These are phyloP conservation scores for Metschnikowia proteae DNA, from an alignment of 805 yeast species.

Conservation along the genomic window DNA sequence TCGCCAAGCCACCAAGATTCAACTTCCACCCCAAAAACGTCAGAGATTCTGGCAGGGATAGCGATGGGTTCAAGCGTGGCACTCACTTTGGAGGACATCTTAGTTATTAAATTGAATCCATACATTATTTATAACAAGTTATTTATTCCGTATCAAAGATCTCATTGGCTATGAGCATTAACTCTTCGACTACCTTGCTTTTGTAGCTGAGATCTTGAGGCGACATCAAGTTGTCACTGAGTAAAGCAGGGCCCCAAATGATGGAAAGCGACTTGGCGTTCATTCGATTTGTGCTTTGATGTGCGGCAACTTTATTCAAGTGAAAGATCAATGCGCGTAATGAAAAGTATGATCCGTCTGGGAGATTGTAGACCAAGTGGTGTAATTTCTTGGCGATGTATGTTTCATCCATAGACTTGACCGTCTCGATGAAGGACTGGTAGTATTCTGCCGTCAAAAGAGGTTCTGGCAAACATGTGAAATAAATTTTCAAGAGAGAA, in stretches of 20 bases:
- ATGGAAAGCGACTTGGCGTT: constrained; percentile 74
- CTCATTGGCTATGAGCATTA: constrained; percentile 78
- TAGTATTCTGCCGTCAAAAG: constrained; percentile 64
- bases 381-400: constrained; percentile 73
- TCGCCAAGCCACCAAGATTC: constrained; percentile 36
- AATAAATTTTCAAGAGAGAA: constrained; percentile 77
- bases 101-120: constrained; percentile 8
- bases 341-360: constrained; percentile 94
- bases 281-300: constrained; percentile 73
- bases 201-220: constrained; percentile 73
- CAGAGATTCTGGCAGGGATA: constrained; percentile 6
- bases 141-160: constrained; percentile 44
- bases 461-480: constrained; percentile 83
- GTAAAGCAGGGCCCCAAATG: constrained; percentile 91
- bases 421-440: constrained; percentile 63
- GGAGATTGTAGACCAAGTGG: constrained; percentile 80
- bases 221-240: constrained; percentile 61
- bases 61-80: background rate
- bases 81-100: constrained; percentile 11
- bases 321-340: constrained; percentile 82
- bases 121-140: background rate
- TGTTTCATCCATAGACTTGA: constrained; percentile 44
- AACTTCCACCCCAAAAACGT: constrained; percentile 16
- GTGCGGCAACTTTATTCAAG: constrained; percentile 64
- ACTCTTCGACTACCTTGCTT: constrained; percentile 76